phyloP scores from a whole-genome alignment of 2,329 filamentous ascomycete species.

The Nemania sp. region DNA sequence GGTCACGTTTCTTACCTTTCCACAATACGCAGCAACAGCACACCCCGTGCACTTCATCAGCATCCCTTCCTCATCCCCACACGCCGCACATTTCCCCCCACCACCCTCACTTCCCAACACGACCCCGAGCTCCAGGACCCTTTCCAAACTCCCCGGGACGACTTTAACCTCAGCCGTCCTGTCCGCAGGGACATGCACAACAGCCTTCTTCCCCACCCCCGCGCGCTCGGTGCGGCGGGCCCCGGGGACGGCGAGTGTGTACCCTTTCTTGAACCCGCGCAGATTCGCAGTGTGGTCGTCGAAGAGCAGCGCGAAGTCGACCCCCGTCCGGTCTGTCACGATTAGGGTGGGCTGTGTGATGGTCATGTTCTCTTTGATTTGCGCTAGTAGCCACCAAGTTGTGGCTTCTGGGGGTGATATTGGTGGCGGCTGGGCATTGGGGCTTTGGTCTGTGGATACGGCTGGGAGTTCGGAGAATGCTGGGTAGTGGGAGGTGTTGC shows the following conservation, averaged over 20 bases:
- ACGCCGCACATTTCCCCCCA: slow-evolving; percentile 32
- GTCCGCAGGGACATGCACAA: slow-evolving; percentile 44
- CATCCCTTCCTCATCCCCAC: slow-evolving; percentile 30
- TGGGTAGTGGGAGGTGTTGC: too few species aligned
- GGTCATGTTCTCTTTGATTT: slow-evolving; percentile 43
- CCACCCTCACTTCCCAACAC: slow-evolving; percentile 6
- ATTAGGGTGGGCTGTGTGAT: slow-evolving; percentile 55
- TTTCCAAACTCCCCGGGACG: slow-evolving; percentile 32
- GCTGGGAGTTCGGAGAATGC: too few species aligned
- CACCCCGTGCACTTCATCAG: slow-evolving; percentile 50
- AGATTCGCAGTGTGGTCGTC: slow-evolving; percentile 45
- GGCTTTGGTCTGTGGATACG: too few species aligned
- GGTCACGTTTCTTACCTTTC: slow-evolving; percentile 52
- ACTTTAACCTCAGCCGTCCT: slow-evolving; percentile 41
- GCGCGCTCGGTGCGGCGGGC: slow-evolving; percentile 42
- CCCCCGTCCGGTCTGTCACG: slow-evolving; percentile 44
- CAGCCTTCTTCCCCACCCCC: slow-evolving; percentile 44
- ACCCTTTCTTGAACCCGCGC: slow-evolving; percentile 44
- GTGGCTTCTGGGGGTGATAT: not conserved
- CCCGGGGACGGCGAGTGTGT: slow-evolving; percentile 44
- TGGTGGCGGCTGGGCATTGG: slow-evolving; percentile 24
- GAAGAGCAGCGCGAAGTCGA: slow-evolving; percentile 51
- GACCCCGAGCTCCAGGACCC: slow-evolving; percentile 32
- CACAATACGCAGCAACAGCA: slow-evolving; percentile 49
- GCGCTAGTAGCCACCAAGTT: slow-evolving; percentile 41